Evolutionary conservation across 768 basidiomycete species (phyloP), one percentile per base, ranked within the genome.

Genomic region (Amanita rubescens): DNA sequence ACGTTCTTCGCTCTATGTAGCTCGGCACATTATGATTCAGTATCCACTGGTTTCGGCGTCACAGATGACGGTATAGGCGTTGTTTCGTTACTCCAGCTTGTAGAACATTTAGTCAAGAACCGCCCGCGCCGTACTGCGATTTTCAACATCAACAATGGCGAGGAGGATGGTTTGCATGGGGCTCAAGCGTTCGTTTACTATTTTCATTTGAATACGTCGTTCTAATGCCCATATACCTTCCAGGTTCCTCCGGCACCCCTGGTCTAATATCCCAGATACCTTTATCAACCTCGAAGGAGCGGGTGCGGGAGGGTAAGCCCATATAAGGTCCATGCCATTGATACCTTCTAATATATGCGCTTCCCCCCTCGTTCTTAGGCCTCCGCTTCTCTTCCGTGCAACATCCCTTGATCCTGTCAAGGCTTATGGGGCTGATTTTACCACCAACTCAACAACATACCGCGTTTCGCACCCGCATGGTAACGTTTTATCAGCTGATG

Each of bases 241-340:
- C 57, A 87, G 85, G 8, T 89, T 87, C 62, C 60, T 88, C 54
- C 71, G 80, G 57, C 89, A 93, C 56, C 82, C 86, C 0, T 91
- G 88, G 89, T 76, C 82, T 0, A 78, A 78, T 25, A 64, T 84
- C 20, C 75, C 80, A 0, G 74, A 80, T 24, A 76, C 76, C 0
- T 93, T 93, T 67, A 70, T 93, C 37, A 93, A 92, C 59, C 74
- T 93, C 6, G 90, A 93, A 65, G 90, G 90, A 12, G 88, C 89
- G 3, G 81, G 83, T 12, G 75, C 82, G 1, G 90, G 88, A 61
- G 87, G 89, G 86, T 87, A 59, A 48, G 77, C 62, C 24, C n/a
- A n/a, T n/a, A n/a, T n/a, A n/a, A n/a, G n/a, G n/a, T n/a, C n/a
- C n/a, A n/a, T n/a, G n/a, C n/a, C n/a, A 22, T 22, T 11, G 12